Conservation (phyloP, 2,329 filamentous ascomycete species). For the Cladorrhinum sp. region DNA sequence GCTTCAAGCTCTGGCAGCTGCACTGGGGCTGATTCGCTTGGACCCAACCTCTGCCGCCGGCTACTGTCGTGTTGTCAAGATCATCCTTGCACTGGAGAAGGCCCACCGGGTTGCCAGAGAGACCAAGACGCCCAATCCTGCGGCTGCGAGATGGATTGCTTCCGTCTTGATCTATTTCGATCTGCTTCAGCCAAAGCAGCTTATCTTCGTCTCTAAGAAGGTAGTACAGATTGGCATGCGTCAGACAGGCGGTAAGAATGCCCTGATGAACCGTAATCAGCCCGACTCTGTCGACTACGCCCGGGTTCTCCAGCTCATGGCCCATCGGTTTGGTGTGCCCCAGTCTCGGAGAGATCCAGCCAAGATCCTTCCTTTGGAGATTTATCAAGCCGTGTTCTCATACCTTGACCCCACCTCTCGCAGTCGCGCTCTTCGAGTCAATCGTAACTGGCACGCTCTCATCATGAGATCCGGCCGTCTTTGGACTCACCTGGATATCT, state of each 20-base stretch:
- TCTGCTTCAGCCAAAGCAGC: background rate
- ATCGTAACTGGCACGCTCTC: conserved; percentile 19
- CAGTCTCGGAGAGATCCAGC: conserved; percentile 19
- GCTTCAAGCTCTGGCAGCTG: conserved; percentile 22
- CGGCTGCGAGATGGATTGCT: background rate
- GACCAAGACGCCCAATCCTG: background rate
- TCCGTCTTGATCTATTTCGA: background rate
- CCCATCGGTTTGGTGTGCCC: conserved; percentile 16
- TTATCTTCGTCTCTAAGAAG: background rate
- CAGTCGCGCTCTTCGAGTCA: conserved; percentile 18
- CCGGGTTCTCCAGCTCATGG: conserved; percentile 16
- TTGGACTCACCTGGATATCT: conserved; percentile 17
- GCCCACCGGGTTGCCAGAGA: background rate
- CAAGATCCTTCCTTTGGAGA: conserved; percentile 23
- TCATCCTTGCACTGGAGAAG: conserved; percentile 19
- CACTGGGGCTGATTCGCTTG: conserved; percentile 23
- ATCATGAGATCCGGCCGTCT: conserved; percentile 9
- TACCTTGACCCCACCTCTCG: conserved; percentile 13
- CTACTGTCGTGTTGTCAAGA: conserved; percentile 24
- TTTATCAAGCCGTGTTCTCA: conserved; percentile 22
- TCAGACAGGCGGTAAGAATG: background rate
- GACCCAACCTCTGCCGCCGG: conserved; percentile 23
- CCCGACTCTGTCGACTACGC: background rate
- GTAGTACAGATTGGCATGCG: background rate
- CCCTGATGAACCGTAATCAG: background rate